A percentile compares a stretch with the other conserved stretches of the same genome.
These are phyloP conservation scores for Daldinia concentrica DNA, from an alignment of 495 filamentous ascomycete species.

Conservation along the genomic window DNA sequence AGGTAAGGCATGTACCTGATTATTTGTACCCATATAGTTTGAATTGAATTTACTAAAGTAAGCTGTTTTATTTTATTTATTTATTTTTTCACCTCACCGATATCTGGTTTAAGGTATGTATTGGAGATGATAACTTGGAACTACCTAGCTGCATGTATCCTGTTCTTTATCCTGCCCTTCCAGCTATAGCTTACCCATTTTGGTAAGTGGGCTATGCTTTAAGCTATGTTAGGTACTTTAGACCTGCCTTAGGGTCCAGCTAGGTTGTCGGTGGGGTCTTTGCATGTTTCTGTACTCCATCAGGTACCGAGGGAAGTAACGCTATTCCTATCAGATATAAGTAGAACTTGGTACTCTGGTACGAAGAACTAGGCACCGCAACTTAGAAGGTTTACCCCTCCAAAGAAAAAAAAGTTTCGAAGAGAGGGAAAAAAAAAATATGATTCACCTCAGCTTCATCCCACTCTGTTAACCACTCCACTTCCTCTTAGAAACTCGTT, in stretches of 20 bases:
- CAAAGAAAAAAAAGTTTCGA: slow-evolving; percentile 21
- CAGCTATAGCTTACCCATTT: slow-evolving; percentile 30
- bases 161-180: background rate
- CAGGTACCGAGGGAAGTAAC: slow-evolving; percentile 3
- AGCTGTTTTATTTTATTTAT: background rate
- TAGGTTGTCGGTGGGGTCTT: slow-evolving; percentile 32
- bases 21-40: slow-evolving; percentile 1
- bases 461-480: slow-evolving; percentile 37
- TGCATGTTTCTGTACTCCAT: slow-evolving; percentile 14
- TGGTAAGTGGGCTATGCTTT: slow-evolving; percentile 42
- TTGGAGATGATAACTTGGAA: background rate
- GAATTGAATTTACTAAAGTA: slow-evolving; percentile 22
- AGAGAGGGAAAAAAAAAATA: slow-evolving; percentile 26
- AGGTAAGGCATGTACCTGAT: slow-evolving; percentile 22
- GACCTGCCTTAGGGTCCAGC: slow-evolving; percentile 35
- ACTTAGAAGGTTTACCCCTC: slow-evolving; percentile 28
- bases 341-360: slow-evolving; percentile 10
- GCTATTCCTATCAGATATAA: background rate
- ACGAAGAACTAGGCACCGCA: slow-evolving; percentile 10
- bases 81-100: background rate
- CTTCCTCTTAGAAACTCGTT: slow-evolving; percentile 34
- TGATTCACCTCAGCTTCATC: slow-evolving; percentile 39
- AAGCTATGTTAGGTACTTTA: slow-evolving; percentile 31
- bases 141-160: slow-evolving; percentile 1
- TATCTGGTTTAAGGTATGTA: background rate